Conservation (phyloP, 2,329 filamentous ascomycete species). For the Colletotrichum sojae region DNA sequence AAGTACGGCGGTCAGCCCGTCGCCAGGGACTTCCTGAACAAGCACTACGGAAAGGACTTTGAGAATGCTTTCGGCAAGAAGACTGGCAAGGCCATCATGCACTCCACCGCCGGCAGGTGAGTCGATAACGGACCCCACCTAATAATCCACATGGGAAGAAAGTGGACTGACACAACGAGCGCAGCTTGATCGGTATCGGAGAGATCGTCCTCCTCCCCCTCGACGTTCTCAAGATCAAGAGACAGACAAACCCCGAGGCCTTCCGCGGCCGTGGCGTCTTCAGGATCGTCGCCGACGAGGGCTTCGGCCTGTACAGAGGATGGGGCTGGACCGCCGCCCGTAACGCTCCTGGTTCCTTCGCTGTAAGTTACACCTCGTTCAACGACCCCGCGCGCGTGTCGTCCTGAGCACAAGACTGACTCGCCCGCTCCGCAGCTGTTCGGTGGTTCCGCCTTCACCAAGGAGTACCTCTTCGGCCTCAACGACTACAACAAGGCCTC, state of each 20-base stretch:
- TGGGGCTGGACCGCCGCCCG: conserved; percentile 98
- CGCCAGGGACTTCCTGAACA: conserved; percentile 87
- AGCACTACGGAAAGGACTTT: conserved; percentile 86
- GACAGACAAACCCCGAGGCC: conserved; percentile 98
- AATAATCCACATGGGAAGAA: background rate
- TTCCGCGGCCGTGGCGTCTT: conserved; percentile 95
- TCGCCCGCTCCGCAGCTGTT: conserved; percentile 77
- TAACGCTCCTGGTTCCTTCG: conserved; percentile 97
- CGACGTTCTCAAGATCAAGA: conserved; percentile 99
- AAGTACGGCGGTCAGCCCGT: conserved; percentile 99
- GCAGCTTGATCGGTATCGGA: conserved; percentile 92
- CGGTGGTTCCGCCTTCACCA: conserved; percentile 96
- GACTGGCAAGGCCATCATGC: conserved; percentile 98
- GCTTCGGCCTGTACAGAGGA: conserved; percentile 94
- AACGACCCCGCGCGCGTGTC: background rate
- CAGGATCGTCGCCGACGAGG: conserved; percentile 92
- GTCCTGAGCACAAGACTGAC: conserved; percentile 8
- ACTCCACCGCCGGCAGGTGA: conserved; percentile 93
- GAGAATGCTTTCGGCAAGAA: conserved; percentile 94
- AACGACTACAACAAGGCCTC: conserved; percentile 94
- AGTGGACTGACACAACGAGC: background rate
- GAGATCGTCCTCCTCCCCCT: conserved; percentile 96
- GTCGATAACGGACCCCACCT: conserved; percentile 39
- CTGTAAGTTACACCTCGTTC: conserved; percentile 70
- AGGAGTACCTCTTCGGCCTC: conserved; percentile 93